These are phyloP conservation scores for Huntiella abstrusa DNA, from an alignment of 2,329 filamentous ascomycete genomes.

Conservation along the genomic window DNA sequence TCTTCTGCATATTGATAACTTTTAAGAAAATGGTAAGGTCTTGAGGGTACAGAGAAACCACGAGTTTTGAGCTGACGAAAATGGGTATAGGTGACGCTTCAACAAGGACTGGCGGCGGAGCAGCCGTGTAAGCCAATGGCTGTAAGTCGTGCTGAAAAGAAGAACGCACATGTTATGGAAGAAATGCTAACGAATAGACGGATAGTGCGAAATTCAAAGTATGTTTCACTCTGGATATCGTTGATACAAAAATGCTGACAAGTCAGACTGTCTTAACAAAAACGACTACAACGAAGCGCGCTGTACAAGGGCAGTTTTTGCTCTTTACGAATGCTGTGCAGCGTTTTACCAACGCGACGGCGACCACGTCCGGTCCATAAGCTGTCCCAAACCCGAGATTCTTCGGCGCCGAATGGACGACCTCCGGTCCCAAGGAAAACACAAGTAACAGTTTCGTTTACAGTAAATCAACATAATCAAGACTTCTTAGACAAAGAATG, in stretches of 20 bases:
- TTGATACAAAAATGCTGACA: constrained; percentile 24
- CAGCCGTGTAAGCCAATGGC: constrained; percentile 76
- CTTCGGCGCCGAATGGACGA: constrained; percentile 29
- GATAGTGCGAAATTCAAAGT: constrained; percentile 81
- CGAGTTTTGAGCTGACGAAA: no score
- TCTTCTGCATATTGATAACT: no score
- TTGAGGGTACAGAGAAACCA: no score
- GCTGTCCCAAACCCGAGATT: constrained; percentile 69
- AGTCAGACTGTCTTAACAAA: constrained; percentile 59
- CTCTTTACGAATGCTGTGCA: constrained; percentile 85
- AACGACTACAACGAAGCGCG: constrained; percentile 74
- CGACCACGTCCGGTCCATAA: constrained; percentile 54
- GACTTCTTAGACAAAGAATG: constrained; percentile 3
- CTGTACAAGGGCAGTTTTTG: constrained; percentile 60
- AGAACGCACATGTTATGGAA: neutral
- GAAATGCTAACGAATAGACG: neutral
- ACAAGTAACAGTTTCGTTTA: no score
- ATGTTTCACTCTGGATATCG: constrained; percentile 52
- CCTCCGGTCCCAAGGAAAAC: neutral
- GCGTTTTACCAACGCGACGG: constrained; percentile 69
- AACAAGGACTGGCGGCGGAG: constrained; percentile 25
- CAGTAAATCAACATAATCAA: neutral
- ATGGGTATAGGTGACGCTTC: constrained; percentile 2
- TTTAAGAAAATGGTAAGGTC: no score
- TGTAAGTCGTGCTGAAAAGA: constrained; percentile 27